Evolutionary conservation across 805 yeast species (phyloP).

Genomic region (Teunomyces aglyptinius): DNA sequence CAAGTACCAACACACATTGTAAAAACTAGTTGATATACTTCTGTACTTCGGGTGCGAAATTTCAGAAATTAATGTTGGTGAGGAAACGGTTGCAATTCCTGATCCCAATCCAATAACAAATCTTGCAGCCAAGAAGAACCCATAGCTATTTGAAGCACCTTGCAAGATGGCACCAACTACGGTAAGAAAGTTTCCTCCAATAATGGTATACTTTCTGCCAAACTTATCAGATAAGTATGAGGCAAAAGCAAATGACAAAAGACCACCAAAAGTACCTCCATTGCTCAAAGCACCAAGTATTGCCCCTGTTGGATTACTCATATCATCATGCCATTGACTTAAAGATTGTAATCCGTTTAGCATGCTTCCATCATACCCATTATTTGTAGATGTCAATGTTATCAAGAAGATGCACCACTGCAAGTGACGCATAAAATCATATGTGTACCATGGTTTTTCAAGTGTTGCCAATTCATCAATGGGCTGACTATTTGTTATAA

Average conservation of each 20-base stretch:
- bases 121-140: slow-evolving; percentile 43
- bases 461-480: slow-evolving; percentile 6
- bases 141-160: slow-evolving; percentile 33
- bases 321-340: slow-evolving; percentile 36
- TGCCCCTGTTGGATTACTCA: slow-evolving; percentile 24
- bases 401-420: slow-evolving; percentile 38
- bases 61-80: slow-evolving; percentile 53
- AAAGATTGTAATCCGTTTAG: slow-evolving; percentile 51
- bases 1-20: slow-evolving; percentile 51
- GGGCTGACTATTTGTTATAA: neutral
- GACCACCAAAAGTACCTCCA: slow-evolving; percentile 35
- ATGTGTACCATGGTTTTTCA: slow-evolving; percentile 31
- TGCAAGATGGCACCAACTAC: slow-evolving; percentile 37
- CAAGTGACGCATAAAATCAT: slow-evolving; percentile 38
- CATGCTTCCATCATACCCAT: slow-evolving; percentile 30
- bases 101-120: slow-evolving; percentile 49
- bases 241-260: slow-evolving; percentile 28
- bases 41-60: slow-evolving; percentile 44
- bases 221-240: slow-evolving; percentile 33
- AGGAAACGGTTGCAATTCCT: slow-evolving; percentile 39
- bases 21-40: slow-evolving; percentile 30
- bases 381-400: slow-evolving; percentile 47
- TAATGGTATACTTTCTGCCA: slow-evolving; percentile 37
- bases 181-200: slow-evolving; percentile 23
- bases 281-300: slow-evolving; percentile 23